Percentiles rank a stretch among this genome's conserved stretches.
phyloP scores from a whole-genome alignment of 306 rosid genomes.

The Dalbergia cochinchinensis region DNA sequence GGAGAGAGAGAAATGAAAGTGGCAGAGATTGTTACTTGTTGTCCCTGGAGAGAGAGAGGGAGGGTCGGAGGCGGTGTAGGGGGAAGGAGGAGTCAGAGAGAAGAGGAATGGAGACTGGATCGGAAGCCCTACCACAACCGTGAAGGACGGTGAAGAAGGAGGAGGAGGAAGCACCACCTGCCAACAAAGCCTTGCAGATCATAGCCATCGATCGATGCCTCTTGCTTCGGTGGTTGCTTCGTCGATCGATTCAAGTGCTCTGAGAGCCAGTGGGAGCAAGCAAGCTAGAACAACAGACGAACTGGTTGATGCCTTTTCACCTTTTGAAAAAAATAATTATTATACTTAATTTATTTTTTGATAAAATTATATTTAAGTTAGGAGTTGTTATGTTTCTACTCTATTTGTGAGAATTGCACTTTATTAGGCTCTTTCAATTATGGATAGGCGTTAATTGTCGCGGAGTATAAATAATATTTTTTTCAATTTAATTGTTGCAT shows the following conservation, averaged over 20 bases:
- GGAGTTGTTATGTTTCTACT: too few relatives aligned
- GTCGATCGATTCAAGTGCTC: neutral
- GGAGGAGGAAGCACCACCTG: slow-evolving; percentile 47
- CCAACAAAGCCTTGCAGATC: slow-evolving; percentile 53
- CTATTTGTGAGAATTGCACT: too few relatives aligned
- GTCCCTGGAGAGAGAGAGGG: slow-evolving; percentile 34
- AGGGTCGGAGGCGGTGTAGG: slow-evolving; percentile 31
- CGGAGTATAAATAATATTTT: too few relatives aligned
- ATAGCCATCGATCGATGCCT: slow-evolving; percentile 62
- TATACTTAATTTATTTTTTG: too few relatives aligned
- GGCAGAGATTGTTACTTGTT: slow-evolving; percentile 46
- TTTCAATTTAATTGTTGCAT: too few relatives aligned
- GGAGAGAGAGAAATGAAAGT: neutral
- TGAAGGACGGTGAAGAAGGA: slow-evolving; percentile 36
- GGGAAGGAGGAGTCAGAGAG: slow-evolving; percentile 47
- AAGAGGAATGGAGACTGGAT: slow-evolving; percentile 48
- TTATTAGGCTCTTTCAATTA: too few relatives aligned
- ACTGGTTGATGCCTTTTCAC: neutral
- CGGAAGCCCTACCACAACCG: slow-evolving; percentile 43
- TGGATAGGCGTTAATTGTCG: too few relatives aligned
- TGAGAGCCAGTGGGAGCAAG: neutral
- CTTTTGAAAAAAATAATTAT: too few relatives aligned
- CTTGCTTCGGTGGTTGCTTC: neutral
- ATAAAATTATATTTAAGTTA: too few relatives aligned
- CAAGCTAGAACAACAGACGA: neutral